phyloP scores from a whole-genome alignment of 192 early-diverging fungal genomes.

The Podila verticillata region DNA sequence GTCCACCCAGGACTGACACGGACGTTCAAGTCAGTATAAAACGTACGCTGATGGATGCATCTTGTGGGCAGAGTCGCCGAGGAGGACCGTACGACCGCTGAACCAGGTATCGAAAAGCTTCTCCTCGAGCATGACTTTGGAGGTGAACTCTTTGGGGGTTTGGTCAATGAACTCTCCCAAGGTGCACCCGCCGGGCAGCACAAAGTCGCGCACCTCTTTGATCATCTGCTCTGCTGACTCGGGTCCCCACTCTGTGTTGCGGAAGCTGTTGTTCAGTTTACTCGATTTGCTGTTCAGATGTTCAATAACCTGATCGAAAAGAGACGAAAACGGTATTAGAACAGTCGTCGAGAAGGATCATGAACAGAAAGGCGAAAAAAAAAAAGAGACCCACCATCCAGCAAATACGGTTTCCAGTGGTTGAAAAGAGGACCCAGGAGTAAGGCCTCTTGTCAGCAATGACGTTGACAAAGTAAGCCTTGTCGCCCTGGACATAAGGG shows the following conservation, averaged over 20 bases:
- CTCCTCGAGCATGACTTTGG: conserved; percentile 44
- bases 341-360: too few species aligned
- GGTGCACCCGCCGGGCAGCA: conserved; percentile 2
- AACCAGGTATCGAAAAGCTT: conserved; percentile 34
- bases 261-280: neutral
- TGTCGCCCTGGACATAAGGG: neutral
- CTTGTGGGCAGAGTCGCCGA: conserved; percentile 1
- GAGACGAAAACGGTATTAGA: too few species aligned
- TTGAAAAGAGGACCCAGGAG: conserved; percentile 21
- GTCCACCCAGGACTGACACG: too few species aligned
- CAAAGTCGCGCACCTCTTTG: conserved; percentile 10
- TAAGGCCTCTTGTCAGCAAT: conserved; percentile 17
- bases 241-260: conserved; percentile 9
- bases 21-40: too few species aligned
- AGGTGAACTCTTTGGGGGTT: conserved; percentile 26
- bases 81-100: conserved; percentile 8
- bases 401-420: conserved; percentile 7
- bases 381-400: conserved; percentile 7
- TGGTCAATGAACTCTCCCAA: conserved; percentile 22
- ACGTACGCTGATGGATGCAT: too few species aligned
- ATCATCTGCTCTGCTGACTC: conserved; percentile 6
- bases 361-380: too few species aligned
- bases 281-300: neutral
- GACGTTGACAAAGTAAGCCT: neutral
- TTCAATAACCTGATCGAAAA: neutral